Percentiles rank a stretch among this genome's conserved stretches.
Conservation (phyloP, 805 yeast species). For the Hanseniaspora singularis region DNA sequence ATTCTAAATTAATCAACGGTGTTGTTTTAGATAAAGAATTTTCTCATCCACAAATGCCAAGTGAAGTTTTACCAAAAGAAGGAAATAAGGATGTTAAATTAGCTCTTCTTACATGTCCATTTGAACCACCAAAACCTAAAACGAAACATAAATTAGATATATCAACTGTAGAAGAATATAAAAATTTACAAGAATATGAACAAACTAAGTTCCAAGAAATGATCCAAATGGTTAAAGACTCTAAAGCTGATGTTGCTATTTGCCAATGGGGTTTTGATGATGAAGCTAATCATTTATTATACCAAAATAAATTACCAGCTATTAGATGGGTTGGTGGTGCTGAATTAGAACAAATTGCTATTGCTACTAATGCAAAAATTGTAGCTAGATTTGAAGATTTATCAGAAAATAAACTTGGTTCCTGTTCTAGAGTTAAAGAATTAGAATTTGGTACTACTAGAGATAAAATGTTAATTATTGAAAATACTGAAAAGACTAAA, state of each 20-base stretch:
- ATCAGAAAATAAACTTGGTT: constrained; percentile 67
- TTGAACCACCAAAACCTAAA: constrained; percentile 99
- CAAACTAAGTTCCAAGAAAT: constrained; percentile 79
- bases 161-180: constrained; percentile 85
- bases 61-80: constrained; percentile 35
- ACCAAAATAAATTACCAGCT: constrained; percentile 83
- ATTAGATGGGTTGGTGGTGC: constrained; percentile 99
- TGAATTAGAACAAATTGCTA: constrained; percentile 88
- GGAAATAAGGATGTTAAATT: constrained; percentile 56
- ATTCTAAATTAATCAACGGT: constrained; percentile 76
- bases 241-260: constrained; percentile 92
- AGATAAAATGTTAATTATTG: constrained; percentile 91
- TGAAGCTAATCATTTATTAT: constrained; percentile 87
- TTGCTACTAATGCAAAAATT: constrained; percentile 93
- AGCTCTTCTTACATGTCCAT: constrained; percentile 95
- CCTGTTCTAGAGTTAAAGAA: constrained; percentile 75
- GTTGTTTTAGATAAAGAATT: constrained; percentile 92
- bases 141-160: constrained; percentile 95
- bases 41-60: constrained; percentile 98
- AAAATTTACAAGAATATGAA: constrained; percentile 82
- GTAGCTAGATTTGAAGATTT: constrained; percentile 96
- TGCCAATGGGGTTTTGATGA: constrained; percentile 99
- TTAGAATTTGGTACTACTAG: constrained; percentile 91
- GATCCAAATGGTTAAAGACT: constrained; percentile 71
- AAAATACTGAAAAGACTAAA: constrained; percentile 62